Conservation (phyloP, 2,329 filamentous ascomycete genomes). For the Coleophoma crateriformis region DNA sequence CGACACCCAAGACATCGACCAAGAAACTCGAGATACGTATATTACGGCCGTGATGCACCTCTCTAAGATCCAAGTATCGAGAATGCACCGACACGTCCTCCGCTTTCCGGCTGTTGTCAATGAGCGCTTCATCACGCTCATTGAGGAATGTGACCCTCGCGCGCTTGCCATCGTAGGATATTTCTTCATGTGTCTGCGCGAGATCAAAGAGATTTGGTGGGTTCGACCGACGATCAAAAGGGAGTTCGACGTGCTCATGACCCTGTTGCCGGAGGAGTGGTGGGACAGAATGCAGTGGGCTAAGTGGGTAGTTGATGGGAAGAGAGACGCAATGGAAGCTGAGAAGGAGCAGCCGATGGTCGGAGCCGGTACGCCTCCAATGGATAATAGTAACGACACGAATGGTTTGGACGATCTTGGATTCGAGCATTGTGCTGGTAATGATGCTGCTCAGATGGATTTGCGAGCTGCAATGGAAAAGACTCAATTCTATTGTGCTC, state of each 20-base stretch:
- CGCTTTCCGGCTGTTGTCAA: conserved; percentile 59
- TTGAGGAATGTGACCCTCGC: conserved; percentile 52
- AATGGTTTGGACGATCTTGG: too few species aligned
- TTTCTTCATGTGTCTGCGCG: conserved; percentile 61
- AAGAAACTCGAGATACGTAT: conserved; percentile 38
- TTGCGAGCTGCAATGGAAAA: too few species aligned
- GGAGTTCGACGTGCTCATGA: conserved; percentile 49
- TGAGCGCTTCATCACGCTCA: conserved; percentile 50
- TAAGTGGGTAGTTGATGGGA: conserved; percentile 1
- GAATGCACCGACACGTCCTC: conserved; percentile 48
- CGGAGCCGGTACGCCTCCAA: too few species aligned
- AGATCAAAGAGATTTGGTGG: conserved; percentile 62
- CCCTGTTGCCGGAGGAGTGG: conserved; percentile 12
- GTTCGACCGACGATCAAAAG: conserved; percentile 56
- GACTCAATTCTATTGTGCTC: too few species aligned
- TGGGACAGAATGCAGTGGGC: conserved; percentile 14
- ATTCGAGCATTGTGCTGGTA: too few species aligned
- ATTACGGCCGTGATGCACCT: conserved; percentile 54
- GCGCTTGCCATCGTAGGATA: conserved; percentile 59
- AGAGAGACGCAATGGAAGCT: too few species aligned
- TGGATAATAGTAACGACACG: too few species aligned
- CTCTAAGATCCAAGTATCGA: conserved; percentile 55
- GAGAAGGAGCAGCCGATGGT: too few species aligned
- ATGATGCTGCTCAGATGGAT: too few species aligned
- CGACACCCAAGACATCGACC: conserved; percentile 3